Evolutionary conservation across 257 asterid species (phyloP).

Genomic region (Gentiana macrophylla): DNA sequence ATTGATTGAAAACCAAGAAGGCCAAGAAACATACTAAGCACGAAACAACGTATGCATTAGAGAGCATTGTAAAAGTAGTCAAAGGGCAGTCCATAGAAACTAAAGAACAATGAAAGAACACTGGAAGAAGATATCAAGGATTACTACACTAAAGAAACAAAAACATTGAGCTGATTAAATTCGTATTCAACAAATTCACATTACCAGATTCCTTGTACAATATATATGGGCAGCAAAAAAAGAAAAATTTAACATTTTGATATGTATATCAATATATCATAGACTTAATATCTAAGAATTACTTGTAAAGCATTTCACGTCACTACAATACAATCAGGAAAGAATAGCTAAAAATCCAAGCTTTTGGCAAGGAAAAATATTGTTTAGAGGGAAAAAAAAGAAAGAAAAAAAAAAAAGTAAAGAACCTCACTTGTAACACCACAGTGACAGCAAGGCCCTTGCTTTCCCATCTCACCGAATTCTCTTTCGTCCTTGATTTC

Average conservation of each 20-base stretch:
- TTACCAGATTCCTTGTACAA: too few species aligned
- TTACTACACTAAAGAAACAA: too few species aligned
- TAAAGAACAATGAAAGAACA: too few species aligned
- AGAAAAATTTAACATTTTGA: conserved; percentile 19
- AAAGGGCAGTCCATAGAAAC: too few species aligned
- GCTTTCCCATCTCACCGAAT: conserved; percentile 83
- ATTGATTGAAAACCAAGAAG: too few species aligned
- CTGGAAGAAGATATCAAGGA: too few species aligned
- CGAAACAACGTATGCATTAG: too few species aligned
- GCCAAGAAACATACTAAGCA: too few species aligned
- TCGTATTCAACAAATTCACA: too few species aligned
- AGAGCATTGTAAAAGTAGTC: too few species aligned
- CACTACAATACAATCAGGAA: conserved; percentile 14
- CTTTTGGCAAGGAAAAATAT: conserved; percentile 13
- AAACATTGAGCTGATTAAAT: too few species aligned
- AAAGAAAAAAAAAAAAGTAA: conserved; percentile 1
- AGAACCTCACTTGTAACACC: conserved; percentile 97
- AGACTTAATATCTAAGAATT: conserved; percentile 23
- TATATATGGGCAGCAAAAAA: neutral
- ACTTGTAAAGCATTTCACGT: conserved; percentile 6
- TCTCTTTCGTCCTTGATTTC: conserved; percentile 21
- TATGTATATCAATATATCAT: conserved; percentile 17
- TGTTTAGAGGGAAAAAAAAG: conserved; percentile 6
- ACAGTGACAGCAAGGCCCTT: conserved; percentile 99
- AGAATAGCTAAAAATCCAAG: neutral